phyloP scores from a whole-genome alignment of 345 rosid genomes.

The Melaleuca alternifolia region DNA sequence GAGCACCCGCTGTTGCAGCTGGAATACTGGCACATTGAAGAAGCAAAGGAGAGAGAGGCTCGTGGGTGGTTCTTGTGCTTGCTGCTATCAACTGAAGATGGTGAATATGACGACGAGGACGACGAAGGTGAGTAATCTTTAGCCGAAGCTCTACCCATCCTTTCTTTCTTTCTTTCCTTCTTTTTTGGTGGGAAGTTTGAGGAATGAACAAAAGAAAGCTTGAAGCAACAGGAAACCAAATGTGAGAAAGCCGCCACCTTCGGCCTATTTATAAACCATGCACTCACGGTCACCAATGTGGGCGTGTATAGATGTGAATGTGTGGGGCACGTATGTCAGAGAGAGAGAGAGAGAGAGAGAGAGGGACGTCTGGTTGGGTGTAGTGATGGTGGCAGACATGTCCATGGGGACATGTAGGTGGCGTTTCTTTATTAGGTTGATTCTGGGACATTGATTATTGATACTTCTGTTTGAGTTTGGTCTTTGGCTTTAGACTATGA shows the following conservation, averaged over 20 bases:
- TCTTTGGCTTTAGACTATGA: background rate
- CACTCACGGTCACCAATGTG: background rate
- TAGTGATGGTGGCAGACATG: slow-evolving; percentile 24
- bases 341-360: background rate
- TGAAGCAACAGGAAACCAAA: background rate
- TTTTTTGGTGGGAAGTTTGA: background rate
- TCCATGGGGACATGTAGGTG: slow-evolving; percentile 10
- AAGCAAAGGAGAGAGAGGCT: background rate
- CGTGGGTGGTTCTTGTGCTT: background rate
- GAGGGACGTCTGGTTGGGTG: slow-evolving; percentile 1
- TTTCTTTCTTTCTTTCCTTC: background rate
- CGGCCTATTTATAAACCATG: background rate
- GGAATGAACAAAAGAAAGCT: background rate
- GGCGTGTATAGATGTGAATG: background rate
- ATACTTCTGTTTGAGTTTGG: background rate
- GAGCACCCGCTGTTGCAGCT: background rate
- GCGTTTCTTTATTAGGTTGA: background rate
- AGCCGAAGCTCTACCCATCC: background rate
- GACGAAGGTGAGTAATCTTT: background rate
- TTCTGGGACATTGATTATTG: background rate
- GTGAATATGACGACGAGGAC: background rate
- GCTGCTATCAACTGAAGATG: slow-evolving; percentile 6
- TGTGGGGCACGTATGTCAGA: background rate
- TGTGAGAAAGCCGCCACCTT: slow-evolving; percentile 9
- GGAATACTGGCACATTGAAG: background rate